Evolutionary conservation across 768 basidiomycete genomes (phyloP).

Genomic region (Auricularia heimuer): DNA sequence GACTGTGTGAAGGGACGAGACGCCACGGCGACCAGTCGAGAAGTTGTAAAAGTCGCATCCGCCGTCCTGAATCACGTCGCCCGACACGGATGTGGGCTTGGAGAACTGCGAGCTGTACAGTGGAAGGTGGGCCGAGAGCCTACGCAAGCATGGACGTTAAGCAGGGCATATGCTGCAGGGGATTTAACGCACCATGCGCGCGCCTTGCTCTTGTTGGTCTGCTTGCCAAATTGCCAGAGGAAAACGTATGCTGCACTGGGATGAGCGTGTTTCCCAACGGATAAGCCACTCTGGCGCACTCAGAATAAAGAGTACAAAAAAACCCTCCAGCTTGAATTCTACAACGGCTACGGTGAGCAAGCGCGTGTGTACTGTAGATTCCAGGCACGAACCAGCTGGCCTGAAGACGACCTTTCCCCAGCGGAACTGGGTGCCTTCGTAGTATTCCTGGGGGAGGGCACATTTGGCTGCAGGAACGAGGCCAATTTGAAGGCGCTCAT

Average conservation of each 20-base stretch:
- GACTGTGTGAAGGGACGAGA: slow-evolving; percentile 70
- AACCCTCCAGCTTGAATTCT: slow-evolving; percentile 61
- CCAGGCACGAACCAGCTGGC: slow-evolving; percentile 45
- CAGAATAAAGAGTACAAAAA: slow-evolving; percentile 42
- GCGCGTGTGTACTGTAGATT: slow-evolving; percentile 1
- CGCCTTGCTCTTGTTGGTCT: slow-evolving; percentile 48
- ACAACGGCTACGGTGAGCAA: neutral
- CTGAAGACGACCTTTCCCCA: slow-evolving; percentile 75
- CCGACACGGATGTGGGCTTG: slow-evolving; percentile 40
- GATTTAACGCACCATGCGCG: slow-evolving; percentile 48
- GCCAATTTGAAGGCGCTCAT: neutral
- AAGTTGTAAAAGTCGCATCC: slow-evolving; percentile 75
- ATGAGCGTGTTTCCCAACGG: neutral
- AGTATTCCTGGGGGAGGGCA: slow-evolving; percentile 34
- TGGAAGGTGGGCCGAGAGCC: slow-evolving; percentile 49
- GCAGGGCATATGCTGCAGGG: neutral
- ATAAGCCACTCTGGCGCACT: neutral
- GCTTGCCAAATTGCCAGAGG: slow-evolving; percentile 50
- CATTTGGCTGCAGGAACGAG: neutral
- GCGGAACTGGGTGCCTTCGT: slow-evolving; percentile 62
- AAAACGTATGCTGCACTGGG: slow-evolving; percentile 35
- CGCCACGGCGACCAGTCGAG: slow-evolving; percentile 74
- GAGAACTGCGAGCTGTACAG: slow-evolving; percentile 69
- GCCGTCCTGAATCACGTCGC: slow-evolving; percentile 50
- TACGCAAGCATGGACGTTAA: slow-evolving; percentile 21